Percentiles rank a stretch among this genome's conserved stretches.
phyloP scores from a whole-genome alignment of 129 eudicot species.

The Artemisia annua region DNA sequence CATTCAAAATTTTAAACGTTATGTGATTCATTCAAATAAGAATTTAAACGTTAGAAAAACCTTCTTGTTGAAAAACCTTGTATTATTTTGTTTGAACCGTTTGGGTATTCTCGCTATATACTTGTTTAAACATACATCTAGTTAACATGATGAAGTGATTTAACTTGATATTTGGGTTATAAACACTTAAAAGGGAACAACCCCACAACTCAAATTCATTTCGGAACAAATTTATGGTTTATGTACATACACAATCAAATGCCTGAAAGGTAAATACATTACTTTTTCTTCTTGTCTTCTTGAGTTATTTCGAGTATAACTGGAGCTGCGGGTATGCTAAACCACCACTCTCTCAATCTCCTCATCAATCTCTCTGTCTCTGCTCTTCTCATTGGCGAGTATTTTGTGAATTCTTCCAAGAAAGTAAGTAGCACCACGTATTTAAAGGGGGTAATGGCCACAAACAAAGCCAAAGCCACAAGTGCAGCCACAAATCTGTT shows the following conservation, averaged over 20 bases:
- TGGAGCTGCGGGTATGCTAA: conserved; percentile 96
- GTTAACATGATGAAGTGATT: too few relatives aligned
- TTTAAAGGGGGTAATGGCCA: conserved; percentile 54
- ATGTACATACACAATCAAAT: not conserved
- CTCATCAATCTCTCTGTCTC: conserved; percentile 70
- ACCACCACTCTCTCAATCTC: conserved; percentile 94
- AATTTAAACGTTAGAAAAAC: too few relatives aligned
- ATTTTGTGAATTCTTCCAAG: conserved; percentile 68
- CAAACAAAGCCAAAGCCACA: conserved; percentile 44
- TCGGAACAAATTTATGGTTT: not conserved
- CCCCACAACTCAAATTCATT: not conserved
- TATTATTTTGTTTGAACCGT: too few relatives aligned
- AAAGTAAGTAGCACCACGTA: conserved; percentile 50
- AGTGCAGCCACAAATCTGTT: conserved; percentile 59
- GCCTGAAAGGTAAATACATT: not conserved
- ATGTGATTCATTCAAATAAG: too few relatives aligned
- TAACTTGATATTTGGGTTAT: too few relatives aligned
- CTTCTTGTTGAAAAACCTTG: too few relatives aligned
- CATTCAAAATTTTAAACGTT: too few relatives aligned
- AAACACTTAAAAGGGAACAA: too few relatives aligned
- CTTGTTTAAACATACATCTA: too few relatives aligned
- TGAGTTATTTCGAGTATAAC: conserved; percentile 61
- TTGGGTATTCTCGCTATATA: too few relatives aligned
- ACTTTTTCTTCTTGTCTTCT: conserved; percentile 78
- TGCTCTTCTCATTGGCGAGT: conserved; percentile 70